Evolutionary conservation across 1,284 basidiomycete genomes (phyloP).

Genomic region (Ganoderma resinaceum): DNA sequence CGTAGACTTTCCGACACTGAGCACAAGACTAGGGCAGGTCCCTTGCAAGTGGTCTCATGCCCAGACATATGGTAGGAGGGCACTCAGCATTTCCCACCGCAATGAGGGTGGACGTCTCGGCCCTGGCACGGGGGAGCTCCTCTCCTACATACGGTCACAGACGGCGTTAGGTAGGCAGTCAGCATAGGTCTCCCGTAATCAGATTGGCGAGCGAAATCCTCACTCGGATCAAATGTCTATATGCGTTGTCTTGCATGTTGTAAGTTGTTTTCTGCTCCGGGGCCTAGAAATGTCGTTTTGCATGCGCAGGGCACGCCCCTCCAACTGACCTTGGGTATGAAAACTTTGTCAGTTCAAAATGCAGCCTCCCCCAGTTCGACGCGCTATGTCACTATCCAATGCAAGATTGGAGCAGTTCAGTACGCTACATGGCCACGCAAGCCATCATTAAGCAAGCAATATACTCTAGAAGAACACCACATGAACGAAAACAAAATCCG

Average conservation of each 20-base stretch:
- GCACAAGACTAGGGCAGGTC: neutral
- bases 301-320: no score
- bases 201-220: neutral
- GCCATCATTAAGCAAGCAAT: neutral
- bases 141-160: neutral
- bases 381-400: neutral
- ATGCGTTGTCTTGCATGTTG: neutral
- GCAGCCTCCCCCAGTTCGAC: neutral
- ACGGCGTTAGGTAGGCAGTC: neutral
- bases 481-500: neutral
- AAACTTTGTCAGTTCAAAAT: neutral
- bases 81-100: neutral
- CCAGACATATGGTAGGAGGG: neutral
- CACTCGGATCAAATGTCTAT: no score
- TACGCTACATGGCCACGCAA: neutral
- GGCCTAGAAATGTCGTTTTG: no score
- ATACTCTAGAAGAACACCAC: neutral
- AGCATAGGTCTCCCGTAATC: neutral
- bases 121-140: neutral
- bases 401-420: neutral
- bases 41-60: neutral
- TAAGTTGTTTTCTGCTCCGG: no score
- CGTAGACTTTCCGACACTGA: neutral
- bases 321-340: no score
- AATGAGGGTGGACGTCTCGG: neutral